phyloP scores from a whole-genome alignment of 202 grass and related monocot species.

The Musa balbisiana region DNA sequence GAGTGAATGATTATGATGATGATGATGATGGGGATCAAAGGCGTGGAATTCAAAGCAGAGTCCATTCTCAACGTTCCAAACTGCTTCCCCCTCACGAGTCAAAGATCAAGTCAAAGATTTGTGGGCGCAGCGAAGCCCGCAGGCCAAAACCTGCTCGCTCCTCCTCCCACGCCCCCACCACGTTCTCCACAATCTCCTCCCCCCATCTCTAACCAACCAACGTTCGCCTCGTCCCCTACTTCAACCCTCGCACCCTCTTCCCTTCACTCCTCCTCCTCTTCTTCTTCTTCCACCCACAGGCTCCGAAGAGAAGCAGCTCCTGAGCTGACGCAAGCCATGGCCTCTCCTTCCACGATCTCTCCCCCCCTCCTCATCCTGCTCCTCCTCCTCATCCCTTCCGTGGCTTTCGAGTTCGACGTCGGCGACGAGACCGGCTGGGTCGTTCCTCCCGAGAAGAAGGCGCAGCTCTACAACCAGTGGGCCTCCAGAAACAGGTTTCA shows the following conservation, averaged over 20 bases:
- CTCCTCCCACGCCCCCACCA: constrained; percentile 6
- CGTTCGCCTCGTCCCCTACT: neutral
- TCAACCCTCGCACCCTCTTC: neutral
- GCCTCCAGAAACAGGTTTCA: constrained; percentile 82
- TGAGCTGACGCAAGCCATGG: constrained; percentile 4
- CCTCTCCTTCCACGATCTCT: neutral
- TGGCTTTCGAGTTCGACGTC: constrained; percentile 50
- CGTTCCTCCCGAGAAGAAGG: constrained; percentile 31
- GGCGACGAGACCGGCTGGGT: constrained; percentile 56
- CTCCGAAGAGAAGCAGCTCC: neutral
- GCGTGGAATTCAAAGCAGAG: no score
- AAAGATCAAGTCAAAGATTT: no score
- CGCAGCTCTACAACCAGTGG: constrained; percentile 54
- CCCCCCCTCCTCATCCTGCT: constrained; percentile 2
- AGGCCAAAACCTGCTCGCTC: no score
- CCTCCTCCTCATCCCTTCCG: constrained; percentile 16
- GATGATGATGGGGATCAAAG: no score
- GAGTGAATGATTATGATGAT: no score
- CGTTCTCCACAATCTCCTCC: constrained; percentile 7
- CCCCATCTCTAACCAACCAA: neutral
- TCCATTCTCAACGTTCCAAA: no score
- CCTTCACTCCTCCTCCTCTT: neutral
- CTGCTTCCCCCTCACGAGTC: no score
- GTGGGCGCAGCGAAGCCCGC: no score
- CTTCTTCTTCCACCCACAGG: no score